Evolutionary conservation across 2,329 filamentous ascomycete genomes (phyloP).

Genomic region (Fusarium sp.): DNA sequence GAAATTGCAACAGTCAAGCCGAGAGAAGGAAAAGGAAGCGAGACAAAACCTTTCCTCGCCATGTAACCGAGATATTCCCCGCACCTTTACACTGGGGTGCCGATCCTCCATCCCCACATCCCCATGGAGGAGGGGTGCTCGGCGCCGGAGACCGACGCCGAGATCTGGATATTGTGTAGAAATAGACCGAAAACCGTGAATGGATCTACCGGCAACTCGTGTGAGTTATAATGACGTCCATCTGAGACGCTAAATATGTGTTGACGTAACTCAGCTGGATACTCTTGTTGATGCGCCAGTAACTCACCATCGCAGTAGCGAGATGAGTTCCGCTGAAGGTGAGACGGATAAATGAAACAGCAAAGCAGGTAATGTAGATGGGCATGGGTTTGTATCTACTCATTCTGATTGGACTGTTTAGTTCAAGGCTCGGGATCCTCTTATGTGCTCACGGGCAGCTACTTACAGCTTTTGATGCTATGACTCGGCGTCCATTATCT

Average conservation of each 20-base stretch:
- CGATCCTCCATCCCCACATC: background rate
- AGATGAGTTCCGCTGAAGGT: too few relatives aligned
- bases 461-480: too few relatives aligned
- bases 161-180: background rate
- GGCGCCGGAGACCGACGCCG: background rate
- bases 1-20: background rate
- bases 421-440: too few relatives aligned
- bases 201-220: background rate
- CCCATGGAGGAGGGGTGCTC: background rate
- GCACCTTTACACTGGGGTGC: conserved; percentile 2
- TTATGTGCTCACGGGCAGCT: too few relatives aligned
- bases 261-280: too few relatives aligned
- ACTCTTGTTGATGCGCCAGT: too few relatives aligned
- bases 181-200: background rate
- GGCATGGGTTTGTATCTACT: too few relatives aligned
- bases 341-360: too few relatives aligned
- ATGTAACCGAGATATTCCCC: conserved; percentile 16
- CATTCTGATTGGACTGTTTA: too few relatives aligned
- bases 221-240: background rate
- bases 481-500: too few relatives aligned
- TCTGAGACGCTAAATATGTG: background rate
- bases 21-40: conserved; percentile 8
- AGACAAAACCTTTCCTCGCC: conserved; percentile 10
- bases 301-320: too few relatives aligned
- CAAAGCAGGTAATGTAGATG: too few relatives aligned